Percentiles rank a stretch among this genome's conserved stretches.
These are phyloP conservation scores for Panellus pusillus DNA, from an alignment of 768 basidiomycete genomes.

Conservation along the genomic window DNA sequence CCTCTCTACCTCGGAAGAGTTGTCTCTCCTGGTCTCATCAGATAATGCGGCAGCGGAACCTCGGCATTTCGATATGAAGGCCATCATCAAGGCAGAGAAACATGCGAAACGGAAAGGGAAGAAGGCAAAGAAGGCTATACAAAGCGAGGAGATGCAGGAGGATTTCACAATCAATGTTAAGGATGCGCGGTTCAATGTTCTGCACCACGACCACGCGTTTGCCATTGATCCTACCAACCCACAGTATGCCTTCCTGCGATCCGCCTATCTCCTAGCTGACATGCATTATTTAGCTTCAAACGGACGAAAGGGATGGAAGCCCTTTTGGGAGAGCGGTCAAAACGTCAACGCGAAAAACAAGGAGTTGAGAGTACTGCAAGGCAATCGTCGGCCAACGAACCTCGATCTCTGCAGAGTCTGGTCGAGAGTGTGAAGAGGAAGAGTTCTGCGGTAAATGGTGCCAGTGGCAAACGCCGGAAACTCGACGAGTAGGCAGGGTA, in stretches of 20 bases:
- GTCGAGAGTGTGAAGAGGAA: constrained; percentile 90
- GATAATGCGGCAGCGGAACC: constrained; percentile 55
- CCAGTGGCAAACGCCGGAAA: constrained; percentile 43
- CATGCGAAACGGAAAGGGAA: constrained; percentile 43
- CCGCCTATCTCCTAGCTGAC: background rate
- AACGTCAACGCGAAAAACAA: constrained; percentile 47
- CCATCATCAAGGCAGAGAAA: constrained; percentile 87
- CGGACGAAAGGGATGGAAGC: constrained; percentile 90
- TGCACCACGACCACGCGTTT: constrained; percentile 89
- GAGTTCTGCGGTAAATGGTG: constrained; percentile 36
- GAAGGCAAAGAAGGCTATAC: constrained; percentile 42
- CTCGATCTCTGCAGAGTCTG: constrained; percentile 57
- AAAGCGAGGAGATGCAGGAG: constrained; percentile 66
- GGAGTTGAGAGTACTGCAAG: constrained; percentile 18
- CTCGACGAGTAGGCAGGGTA: constrained; percentile 26
- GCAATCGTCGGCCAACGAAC: constrained; percentile 14
- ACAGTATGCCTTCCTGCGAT: constrained; percentile 57
- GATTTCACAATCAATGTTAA: constrained; percentile 81
- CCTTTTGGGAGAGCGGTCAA: constrained; percentile 81
- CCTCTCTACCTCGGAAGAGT: constrained; percentile 60
- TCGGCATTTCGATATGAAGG: constrained; percentile 88
- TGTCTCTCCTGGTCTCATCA: constrained; percentile 60
- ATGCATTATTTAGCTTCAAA: constrained; percentile 67
- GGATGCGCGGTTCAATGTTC: constrained; percentile 83
- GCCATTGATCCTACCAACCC: constrained; percentile 97